phyloP scores from a whole-genome alignment of 768 basidiomycete genomes.

The Kondoa subrosea region DNA sequence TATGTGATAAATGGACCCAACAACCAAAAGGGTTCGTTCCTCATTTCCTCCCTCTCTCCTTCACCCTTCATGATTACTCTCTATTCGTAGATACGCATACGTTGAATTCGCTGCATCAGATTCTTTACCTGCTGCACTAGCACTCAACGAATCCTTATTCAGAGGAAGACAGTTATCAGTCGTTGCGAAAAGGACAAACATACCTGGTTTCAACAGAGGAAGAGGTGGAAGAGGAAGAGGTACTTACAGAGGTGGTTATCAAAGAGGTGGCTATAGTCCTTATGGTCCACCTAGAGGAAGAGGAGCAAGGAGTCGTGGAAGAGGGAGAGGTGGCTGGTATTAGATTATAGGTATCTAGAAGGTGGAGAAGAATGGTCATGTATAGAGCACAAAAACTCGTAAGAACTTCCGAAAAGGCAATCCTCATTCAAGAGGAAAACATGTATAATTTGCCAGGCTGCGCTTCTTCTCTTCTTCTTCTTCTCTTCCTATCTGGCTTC shows the following conservation, averaged over 20 bases:
- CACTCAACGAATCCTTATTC: constrained; percentile 92
- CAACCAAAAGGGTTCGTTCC: constrained; percentile 81
- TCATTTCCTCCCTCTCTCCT: constrained; percentile 9
- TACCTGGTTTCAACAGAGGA: constrained; percentile 69
- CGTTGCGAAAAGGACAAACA: constrained; percentile 83
- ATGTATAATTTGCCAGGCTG: no score
- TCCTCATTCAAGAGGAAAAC: no score
- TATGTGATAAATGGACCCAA: constrained; percentile 98
- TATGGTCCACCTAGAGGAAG: constrained; percentile 9
- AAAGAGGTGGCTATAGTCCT: constrained; percentile 21
- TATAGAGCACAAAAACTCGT: no score
- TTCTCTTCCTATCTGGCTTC: no score
- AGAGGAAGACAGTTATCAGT: constrained; percentile 86
- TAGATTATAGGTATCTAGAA: no score
- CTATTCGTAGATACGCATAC: constrained; percentile 63
- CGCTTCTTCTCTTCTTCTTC: no score
- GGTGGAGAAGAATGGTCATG: no score
- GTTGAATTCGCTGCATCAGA: constrained; percentile 93
- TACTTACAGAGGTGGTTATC: constrained; percentile 39
- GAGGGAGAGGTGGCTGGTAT: constrained; percentile 9
- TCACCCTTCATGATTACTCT: background rate
- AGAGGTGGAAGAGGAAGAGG: constrained; percentile 48
- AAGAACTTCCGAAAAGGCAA: no score
- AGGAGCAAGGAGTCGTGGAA: constrained; percentile 15
- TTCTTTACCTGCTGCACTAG: constrained; percentile 72